Evolutionary conservation across 257 asterid genomes (phyloP), one percentile per base, ranked within the genome.

Genomic region (Ilex asprella): DNA sequence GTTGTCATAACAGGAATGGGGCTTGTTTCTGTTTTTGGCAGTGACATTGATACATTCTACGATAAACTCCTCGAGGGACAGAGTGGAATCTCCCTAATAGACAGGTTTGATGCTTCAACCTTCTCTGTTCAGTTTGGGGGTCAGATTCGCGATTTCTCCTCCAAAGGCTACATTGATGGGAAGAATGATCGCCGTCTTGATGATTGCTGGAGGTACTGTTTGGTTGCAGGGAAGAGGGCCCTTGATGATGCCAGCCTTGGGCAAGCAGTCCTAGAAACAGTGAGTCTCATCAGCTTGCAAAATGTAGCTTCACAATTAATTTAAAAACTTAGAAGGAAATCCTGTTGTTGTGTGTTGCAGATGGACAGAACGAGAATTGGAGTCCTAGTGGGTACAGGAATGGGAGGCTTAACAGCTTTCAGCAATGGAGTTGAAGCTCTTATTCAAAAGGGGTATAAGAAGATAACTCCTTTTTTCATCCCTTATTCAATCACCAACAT

Each of bases 1-100:
- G 50, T 81, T 5, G 84, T 78, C 3, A 73, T 78, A 12, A 81
- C 81, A 0, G 84, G 84, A 21, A 78, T 78, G 82, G 87, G 88
- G 0, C 79, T 82, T 6, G 83, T 82, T 16, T 82, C 85, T 0
- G 85, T 76, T 2, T 82, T 76, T 50, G 87, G 87, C 10, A 73
- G 35, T 7, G 87, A 78, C 41, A 62, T 79, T 2, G 81, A 79
- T 64, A 49, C 62, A 0, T 82, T 65, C 67, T 82, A 82, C 63
- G 53, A 66, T n/a, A 82, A 79, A 15, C 76, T 82, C 10, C 77
- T 79, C 0, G 77, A 72, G 7, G 83, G 88, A 52, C 75, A 68
- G 14, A 79, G 85, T 31, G 87, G 87, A 10, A 76, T 82, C 59
- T 57, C 76, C 27, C 72, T 54, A 0, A 72, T 77, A 10, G 85